phyloP scores from a whole-genome alignment of 306 rosid species.

The Lagenaria siceraria region DNA sequence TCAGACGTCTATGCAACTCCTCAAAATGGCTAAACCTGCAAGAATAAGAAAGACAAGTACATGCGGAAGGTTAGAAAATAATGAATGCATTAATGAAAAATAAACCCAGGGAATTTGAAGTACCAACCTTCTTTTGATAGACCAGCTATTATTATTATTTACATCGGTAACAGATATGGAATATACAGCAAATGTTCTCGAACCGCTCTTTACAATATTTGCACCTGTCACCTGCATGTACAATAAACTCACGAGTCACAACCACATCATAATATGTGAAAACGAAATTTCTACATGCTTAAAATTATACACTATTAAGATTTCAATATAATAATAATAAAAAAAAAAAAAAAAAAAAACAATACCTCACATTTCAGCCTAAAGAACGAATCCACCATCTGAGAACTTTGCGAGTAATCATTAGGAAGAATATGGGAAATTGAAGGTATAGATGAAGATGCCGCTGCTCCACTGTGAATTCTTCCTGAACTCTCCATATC shows the following conservation, averaged over 20 bases:
- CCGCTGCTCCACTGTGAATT: conserved; percentile 69
- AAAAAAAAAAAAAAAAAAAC: background rate
- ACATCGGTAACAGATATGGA: conserved; percentile 80
- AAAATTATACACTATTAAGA: conserved; percentile 7
- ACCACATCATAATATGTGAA: conserved; percentile 12
- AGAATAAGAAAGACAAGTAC: conserved; percentile 6
- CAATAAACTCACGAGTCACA: conserved; percentile 16
- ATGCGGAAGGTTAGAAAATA: background rate
- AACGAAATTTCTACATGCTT: conserved; percentile 2
- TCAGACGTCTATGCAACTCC: conserved; percentile 90
- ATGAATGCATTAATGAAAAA: background rate
- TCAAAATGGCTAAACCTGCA: conserved; percentile 95
- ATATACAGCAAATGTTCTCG: conserved; percentile 91
- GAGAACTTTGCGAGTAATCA: conserved; percentile 44
- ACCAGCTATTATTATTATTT: conserved; percentile 87
- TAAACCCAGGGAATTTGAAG: conserved; percentile 8
- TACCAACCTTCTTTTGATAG: conserved; percentile 86
- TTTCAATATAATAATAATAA: too few species aligned
- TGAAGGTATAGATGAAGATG: conserved; percentile 67
- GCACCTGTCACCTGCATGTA: conserved; percentile 86
- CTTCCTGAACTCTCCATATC: conserved; percentile 55
- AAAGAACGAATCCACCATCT: conserved; percentile 57
- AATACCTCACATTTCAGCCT: conserved; percentile 96
- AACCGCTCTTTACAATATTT: conserved; percentile 89
- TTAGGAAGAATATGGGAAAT: conserved; percentile 26